Percentiles rank a stretch among this genome's conserved stretches.
These are phyloP conservation scores for Scenedesmus sp. DNA, from an alignment of 163 green algal genomes.

Conservation along the genomic window DNA sequence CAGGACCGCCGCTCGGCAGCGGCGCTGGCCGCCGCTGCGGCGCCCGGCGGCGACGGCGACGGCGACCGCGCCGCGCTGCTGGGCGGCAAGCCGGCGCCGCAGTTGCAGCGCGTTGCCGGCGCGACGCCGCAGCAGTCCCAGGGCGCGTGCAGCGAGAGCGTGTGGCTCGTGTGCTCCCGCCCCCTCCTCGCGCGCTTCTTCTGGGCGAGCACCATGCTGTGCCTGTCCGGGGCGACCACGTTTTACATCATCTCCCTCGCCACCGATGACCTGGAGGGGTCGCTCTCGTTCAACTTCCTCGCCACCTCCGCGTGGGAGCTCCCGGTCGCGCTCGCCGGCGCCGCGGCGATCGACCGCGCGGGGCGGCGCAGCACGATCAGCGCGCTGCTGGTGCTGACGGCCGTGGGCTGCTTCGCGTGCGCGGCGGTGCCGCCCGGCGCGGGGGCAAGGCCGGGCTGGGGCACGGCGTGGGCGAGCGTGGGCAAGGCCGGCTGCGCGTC, in stretches of 20 bases:
- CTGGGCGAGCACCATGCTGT: constrained; percentile 2
- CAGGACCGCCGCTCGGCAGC: no score
- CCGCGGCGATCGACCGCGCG: neutral
- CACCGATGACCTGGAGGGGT: constrained; percentile 10
- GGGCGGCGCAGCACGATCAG: constrained; percentile 12
- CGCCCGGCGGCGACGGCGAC: neutral
- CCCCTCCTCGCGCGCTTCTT: constrained; percentile 18
- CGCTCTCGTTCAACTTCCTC: no score
- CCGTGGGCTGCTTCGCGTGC: neutral
- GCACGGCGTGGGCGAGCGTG: neutral
- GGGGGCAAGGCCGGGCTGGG: no score
- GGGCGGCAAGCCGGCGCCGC: neutral
- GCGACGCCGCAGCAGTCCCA: no score
- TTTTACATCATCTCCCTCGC: constrained; percentile 19
- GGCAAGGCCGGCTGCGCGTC: constrained; percentile 8
- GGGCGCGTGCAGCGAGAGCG: neutral
- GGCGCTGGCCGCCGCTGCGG: no score
- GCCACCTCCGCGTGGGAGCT: constrained; percentile 26
- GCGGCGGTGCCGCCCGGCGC: neutral
- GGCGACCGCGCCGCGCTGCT: neutral
- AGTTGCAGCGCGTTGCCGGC: neutral
- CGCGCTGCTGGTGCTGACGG: constrained; percentile 18
- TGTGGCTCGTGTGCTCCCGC: constrained; percentile 5
- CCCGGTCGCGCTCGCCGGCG: neutral
- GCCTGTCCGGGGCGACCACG: neutral